Percentiles rank a stretch among this genome's conserved stretches.
Conservation (phyloP, 139 green algal genomes). For the Haematococcus lacustris region DNA sequence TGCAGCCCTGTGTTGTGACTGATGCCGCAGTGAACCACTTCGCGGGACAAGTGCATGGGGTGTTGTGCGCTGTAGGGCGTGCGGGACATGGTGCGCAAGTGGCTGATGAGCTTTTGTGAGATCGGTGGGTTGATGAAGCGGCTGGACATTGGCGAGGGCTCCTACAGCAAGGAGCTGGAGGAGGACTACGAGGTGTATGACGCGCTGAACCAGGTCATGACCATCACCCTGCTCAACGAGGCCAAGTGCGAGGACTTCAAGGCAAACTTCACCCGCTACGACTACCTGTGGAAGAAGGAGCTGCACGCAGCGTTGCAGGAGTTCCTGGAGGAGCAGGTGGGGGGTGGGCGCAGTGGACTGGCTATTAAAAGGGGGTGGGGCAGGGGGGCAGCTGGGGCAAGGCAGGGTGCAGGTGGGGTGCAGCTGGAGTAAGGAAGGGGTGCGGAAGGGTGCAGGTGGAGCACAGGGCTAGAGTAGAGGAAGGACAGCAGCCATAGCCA, state of each 20-base stretch:
- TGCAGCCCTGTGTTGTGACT: too few relatives aligned
- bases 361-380: too few relatives aligned
- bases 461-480: too few relatives aligned
- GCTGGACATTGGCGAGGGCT: conserved; percentile 78
- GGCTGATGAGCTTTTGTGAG: conserved; percentile 69
- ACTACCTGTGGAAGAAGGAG: conserved; percentile 80
- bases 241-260: conserved; percentile 68
- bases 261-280: conserved; percentile 57
- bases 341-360: too few relatives aligned
- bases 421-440: too few relatives aligned
- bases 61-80: too few relatives aligned
- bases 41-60: too few relatives aligned
- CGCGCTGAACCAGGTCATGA: conserved; percentile 53
- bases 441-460: too few relatives aligned
- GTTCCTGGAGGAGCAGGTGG: conserved; percentile 48
- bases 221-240: conserved; percentile 61
- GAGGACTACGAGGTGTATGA: conserved; percentile 74
- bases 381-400: too few relatives aligned
- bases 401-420: too few relatives aligned
- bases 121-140: conserved; percentile 71
- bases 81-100: conserved; percentile 66
- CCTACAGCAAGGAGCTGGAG: conserved; percentile 83
- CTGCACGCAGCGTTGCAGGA: conserved; percentile 34
- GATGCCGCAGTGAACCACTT: too few relatives aligned
- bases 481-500: too few relatives aligned